Evolutionary conservation across 192 early-diverging fungal species (phyloP), one percentile per base, ranked within the genome.

Genomic region (Pecoramyces ruminantium): DNA sequence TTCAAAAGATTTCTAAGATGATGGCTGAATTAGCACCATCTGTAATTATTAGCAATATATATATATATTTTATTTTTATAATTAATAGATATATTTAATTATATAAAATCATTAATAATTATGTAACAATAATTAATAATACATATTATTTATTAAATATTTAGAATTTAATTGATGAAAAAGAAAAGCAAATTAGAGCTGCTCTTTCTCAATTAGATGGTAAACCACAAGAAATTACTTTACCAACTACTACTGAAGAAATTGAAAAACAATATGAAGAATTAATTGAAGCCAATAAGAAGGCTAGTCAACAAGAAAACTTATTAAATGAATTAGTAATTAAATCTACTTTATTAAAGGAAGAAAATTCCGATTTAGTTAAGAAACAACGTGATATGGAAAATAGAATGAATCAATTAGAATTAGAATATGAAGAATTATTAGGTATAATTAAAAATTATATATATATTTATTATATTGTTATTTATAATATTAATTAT

Each of bases 1-100:
- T 89, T 42, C 94, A 94, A 81, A 93, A 93, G 87, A 94, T 96
- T 90, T 92, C 91, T 13, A 86, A 92, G 81, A 95, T 95, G 90
- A 92, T 95, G 88, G 90, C 89, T 13, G 89, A 93, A 78, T 90
- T 96, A 51, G 94, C 93, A 81, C 91, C 92, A 34, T 91, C 93
- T 30, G 88, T 88, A 83, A 83, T 86, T 81, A 79, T 29, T 13
- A 82, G n/a, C 4, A 17, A n/a, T n/a, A n/a, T n/a, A n/a, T n/a
- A n/a, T n/a, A n/a, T n/a, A n/a, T n/a, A n/a, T n/a, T n/a, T n/a
- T n/a, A n/a, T n/a, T n/a, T n/a, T n/a, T n/a, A n/a, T n/a, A n/a
- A n/a, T n/a, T n/a, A n/a, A n/a, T n/a, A n/a, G n/a, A n/a, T n/a
- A n/a, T n/a, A n/a, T n/a, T n/a, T n/a, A n/a, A n/a, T n/a, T n/a